Conservation (phyloP, 176 grass and related monocot species). For the Themeda triandra region DNA sequence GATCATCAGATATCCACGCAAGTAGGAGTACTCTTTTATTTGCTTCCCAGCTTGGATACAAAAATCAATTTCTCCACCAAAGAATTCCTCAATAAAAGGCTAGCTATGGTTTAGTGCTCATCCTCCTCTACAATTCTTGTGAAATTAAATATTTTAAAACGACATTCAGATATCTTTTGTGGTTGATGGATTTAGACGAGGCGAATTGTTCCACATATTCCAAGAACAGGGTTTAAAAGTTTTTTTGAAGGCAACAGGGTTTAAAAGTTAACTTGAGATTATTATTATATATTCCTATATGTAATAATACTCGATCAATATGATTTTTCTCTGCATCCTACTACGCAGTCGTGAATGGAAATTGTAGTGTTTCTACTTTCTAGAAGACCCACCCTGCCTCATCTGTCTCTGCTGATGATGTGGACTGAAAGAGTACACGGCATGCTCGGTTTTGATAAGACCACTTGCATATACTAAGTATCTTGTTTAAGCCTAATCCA, state of each 20-base stretch:
- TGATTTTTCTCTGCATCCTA: too few species aligned
- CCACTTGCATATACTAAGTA: neutral
- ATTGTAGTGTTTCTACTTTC: neutral
- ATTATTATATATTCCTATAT: too few species aligned
- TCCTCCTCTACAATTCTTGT: too few species aligned
- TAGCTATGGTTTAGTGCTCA: too few species aligned
- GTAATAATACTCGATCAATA: too few species aligned
- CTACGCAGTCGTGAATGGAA: neutral
- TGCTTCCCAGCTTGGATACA: neutral
- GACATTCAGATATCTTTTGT: neutral
- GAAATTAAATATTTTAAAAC: too few species aligned
- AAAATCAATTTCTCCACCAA: neutral
- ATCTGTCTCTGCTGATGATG: neutral
- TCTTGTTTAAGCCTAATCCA: neutral
- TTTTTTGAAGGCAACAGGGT: too few species aligned
- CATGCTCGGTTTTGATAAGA: neutral
- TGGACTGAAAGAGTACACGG: neutral
- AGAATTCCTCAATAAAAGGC: neutral
- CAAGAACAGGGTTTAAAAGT: neutral
- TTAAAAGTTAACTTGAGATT: neutral
- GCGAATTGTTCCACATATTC: too few species aligned
- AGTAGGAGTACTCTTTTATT: neutral
- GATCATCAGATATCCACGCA: neutral
- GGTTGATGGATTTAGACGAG: too few species aligned
- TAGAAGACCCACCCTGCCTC: neutral